Conservation (phyloP, 345 rosid genomes). For the Jatropha curcas region DNA sequence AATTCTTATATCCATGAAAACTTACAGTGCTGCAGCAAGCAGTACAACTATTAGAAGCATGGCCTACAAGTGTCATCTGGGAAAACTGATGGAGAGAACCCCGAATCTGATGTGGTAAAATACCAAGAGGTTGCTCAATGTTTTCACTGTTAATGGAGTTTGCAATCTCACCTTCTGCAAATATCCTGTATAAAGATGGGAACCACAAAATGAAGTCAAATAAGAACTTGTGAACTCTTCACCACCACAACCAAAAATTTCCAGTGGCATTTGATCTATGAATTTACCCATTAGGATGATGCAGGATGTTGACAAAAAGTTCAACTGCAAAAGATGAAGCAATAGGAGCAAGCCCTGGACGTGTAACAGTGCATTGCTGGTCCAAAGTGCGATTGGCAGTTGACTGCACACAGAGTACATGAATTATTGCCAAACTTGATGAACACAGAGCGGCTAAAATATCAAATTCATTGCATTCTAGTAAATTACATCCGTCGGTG, state of each 20-base stretch:
- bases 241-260: neutral
- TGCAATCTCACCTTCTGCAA: slow-evolving; percentile 61
- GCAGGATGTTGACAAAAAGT: slow-evolving; percentile 75
- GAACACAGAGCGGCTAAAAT: slow-evolving; percentile 5
- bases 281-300: slow-evolving; percentile 82
- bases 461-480: slow-evolving; percentile 10
- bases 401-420: slow-evolving; percentile 53
- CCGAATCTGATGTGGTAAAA: slow-evolving; percentile 91
- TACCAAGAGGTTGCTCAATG: slow-evolving; percentile 74
- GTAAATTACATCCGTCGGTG: slow-evolving; percentile 81
- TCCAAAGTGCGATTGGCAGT: slow-evolving; percentile 90
- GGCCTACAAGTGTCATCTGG: slow-evolving; percentile 77
- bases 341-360: slow-evolving; percentile 94
- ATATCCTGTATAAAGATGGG: slow-evolving; percentile 46
- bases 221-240: slow-evolving; percentile 3
- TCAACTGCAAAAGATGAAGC: slow-evolving; percentile 92
- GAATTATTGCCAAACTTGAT: slow-evolving; percentile 14
- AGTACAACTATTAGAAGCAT: slow-evolving; percentile 80
- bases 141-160: slow-evolving; percentile 42
- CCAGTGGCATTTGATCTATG: neutral
- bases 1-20: neutral
- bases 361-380: slow-evolving; percentile 98
- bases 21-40: slow-evolving; percentile 88
- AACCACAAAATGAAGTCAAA: slow-evolving; percentile 12
- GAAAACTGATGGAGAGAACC: slow-evolving; percentile 83